phyloP scores from a whole-genome alignment of 169 alveolate genomes.

The Plasmodium berghei region DNA sequence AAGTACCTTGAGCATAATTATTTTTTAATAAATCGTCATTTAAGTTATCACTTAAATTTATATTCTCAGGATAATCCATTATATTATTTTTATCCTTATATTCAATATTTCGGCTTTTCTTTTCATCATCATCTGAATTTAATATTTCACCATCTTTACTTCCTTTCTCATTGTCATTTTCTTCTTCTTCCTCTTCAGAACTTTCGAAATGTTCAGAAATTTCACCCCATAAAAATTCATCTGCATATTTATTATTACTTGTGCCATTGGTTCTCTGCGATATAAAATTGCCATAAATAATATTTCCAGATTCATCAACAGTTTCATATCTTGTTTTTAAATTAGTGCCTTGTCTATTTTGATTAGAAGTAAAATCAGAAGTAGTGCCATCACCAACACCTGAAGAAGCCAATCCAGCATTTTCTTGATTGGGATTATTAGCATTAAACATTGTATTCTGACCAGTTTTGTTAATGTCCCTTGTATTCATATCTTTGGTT shows the following conservation, averaged over 20 bases:
- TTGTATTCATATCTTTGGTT: slow-evolving; percentile 88
- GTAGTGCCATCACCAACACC: background rate
- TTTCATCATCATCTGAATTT: slow-evolving; percentile 57
- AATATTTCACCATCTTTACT: slow-evolving; percentile 30
- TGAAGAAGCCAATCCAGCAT: background rate
- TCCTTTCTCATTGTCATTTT: background rate
- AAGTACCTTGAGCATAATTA: slow-evolving; percentile 40
- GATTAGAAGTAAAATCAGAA: background rate
- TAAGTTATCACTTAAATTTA: slow-evolving; percentile 9
- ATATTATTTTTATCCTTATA: slow-evolving; percentile 17
- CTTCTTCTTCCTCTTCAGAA: slow-evolving; percentile 60
- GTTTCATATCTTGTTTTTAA: slow-evolving; percentile 80
- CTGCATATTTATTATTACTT: slow-evolving; percentile 72
- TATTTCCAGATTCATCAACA: slow-evolving; percentile 85
- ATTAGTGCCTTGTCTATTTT: background rate
- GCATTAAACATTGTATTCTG: slow-evolving; percentile 47
- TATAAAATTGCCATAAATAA: slow-evolving; percentile 79
- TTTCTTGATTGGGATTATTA: background rate
- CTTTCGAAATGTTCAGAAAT: slow-evolving; percentile 74
- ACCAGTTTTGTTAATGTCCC: background rate
- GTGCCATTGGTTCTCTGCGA: slow-evolving; percentile 68
- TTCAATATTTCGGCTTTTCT: slow-evolving; percentile 8
- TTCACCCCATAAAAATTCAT: slow-evolving; percentile 81
- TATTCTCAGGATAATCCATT: slow-evolving; percentile 17
- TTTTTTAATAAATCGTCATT: slow-evolving; percentile 53